Percentiles rank a stretch among this genome's conserved stretches.
Evolutionary conservation across 2,329 filamentous ascomycete genomes (phyloP).

Genomic region (Paecilomyces sp.): DNA sequence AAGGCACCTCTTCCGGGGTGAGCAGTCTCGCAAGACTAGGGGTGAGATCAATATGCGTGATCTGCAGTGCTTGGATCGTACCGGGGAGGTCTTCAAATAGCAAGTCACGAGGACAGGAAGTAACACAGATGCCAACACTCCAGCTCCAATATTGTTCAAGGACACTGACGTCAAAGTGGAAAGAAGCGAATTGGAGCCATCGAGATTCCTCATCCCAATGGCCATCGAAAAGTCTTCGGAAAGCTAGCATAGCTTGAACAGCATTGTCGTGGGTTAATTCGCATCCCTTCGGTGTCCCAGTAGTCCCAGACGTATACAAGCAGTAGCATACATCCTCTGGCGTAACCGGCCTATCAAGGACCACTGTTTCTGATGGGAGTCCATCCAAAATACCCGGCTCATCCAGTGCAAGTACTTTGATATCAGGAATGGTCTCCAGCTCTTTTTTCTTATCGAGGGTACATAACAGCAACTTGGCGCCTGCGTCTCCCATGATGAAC

Average conservation of each 20-base stretch:
- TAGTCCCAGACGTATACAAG: conserved; percentile 82
- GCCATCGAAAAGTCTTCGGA: conserved; percentile 66
- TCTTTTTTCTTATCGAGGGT: conserved; percentile 39
- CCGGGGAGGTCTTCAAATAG: conserved; percentile 75
- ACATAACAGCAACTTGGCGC: conserved; percentile 56
- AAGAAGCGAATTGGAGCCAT: conserved; percentile 89
- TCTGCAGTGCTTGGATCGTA: conserved; percentile 62
- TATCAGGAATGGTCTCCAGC: conserved; percentile 24
- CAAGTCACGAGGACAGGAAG: conserved; percentile 73
- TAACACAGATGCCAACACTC: conserved; percentile 80
- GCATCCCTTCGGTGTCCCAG: conserved; percentile 79
- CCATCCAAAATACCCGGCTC: conserved; percentile 26
- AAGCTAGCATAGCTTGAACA: conserved; percentile 82
- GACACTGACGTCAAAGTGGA: conserved; percentile 91
- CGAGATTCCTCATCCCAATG: conserved; percentile 68
- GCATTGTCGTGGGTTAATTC: conserved; percentile 83
- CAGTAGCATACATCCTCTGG: conserved; percentile 66
- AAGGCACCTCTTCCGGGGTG: conserved; percentile 73
- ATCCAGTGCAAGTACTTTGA: conserved; percentile 43
- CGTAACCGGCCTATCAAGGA: conserved; percentile 25
- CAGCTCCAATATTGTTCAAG: conserved; percentile 95
- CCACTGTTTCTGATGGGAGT: conserved; percentile 27
- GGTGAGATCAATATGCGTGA: conserved; percentile 89
- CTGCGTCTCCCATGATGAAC: conserved; percentile 71
- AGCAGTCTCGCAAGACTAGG: conserved; percentile 76